A percentile compares a stretch with the other conserved stretches of the same genome.
Evolutionary conservation across 2,329 filamentous ascomycete species (phyloP).

Genomic region (Volutella citrinella): DNA sequence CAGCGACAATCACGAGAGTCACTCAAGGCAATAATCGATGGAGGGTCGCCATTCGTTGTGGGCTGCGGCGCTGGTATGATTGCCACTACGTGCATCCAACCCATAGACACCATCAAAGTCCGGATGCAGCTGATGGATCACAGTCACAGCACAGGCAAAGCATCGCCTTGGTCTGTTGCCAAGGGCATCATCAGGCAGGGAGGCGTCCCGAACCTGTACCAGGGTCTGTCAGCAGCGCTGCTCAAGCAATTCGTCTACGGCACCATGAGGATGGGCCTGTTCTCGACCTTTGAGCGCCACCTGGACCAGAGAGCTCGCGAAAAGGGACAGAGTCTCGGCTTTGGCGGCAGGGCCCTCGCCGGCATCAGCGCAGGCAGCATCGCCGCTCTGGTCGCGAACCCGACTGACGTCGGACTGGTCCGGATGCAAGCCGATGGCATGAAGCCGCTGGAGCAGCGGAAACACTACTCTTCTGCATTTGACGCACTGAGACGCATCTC

Average conservation of each 20-base stretch:
- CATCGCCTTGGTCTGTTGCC: conserved; percentile 56
- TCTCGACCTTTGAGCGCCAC: conserved; percentile 65
- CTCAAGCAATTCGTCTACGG: conserved; percentile 70
- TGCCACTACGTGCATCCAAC: conserved; percentile 63
- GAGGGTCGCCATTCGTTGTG: conserved; percentile 55
- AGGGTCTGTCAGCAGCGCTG: conserved; percentile 64
- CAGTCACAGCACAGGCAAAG: conserved; percentile 58
- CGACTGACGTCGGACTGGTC: conserved; percentile 25
- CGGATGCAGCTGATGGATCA: conserved; percentile 68
- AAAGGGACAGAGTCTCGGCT: conserved; percentile 55
- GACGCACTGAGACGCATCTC: conserved; percentile 14
- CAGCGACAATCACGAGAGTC: too few relatives aligned
- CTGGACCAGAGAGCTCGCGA: conserved; percentile 51
- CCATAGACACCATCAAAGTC: conserved; percentile 73
- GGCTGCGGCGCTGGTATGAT: conserved; percentile 67
- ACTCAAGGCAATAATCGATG: not conserved
- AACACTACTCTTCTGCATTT: conserved; percentile 12
- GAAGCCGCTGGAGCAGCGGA: conserved; percentile 16
- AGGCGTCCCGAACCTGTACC: conserved; percentile 65
- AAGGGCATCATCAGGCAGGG: conserved; percentile 60
- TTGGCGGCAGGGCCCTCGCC: conserved; percentile 61
- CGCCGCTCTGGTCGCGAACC: conserved; percentile 59
- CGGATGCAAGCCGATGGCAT: conserved; percentile 26
- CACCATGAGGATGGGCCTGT: conserved; percentile 67
- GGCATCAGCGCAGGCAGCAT: conserved; percentile 65